phyloP scores from a whole-genome alignment of 768 basidiomycete genomes.

The Kwoniella dendrophila region DNA sequence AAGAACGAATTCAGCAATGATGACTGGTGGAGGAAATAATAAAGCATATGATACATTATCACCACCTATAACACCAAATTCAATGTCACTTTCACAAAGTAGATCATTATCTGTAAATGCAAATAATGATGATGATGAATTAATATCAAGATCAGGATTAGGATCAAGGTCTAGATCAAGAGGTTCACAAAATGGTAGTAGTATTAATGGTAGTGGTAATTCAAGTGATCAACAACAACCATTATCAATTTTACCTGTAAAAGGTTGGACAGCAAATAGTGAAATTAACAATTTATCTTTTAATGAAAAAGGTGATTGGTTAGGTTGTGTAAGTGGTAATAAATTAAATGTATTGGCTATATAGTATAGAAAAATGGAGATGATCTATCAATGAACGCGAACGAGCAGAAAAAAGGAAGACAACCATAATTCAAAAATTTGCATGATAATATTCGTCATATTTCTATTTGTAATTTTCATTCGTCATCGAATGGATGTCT shows the following conservation, averaged over 20 bases:
- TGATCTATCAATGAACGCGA: not conserved
- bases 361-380: constrained; percentile 18
- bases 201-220: not conserved
- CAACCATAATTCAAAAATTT: too few species aligned
- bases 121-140: too few species aligned
- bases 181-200: not conserved
- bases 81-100: not conserved
- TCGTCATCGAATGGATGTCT: too few species aligned
- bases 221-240: too few species aligned
- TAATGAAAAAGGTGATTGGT: constrained; percentile 45
- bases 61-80: constrained; percentile 30
- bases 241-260: constrained; percentile 37
- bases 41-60: constrained; percentile 26
- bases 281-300: constrained; percentile 54
- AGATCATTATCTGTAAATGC: not conserved
- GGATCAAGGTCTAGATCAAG: not conserved
- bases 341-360: constrained; percentile 48
- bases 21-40: too few species aligned
- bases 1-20: constrained; percentile 20
- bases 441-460: too few species aligned
- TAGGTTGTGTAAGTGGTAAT: constrained; percentile 51
- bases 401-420: too few species aligned
- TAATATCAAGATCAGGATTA: too few species aligned
- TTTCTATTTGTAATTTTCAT: too few species aligned
- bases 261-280: constrained; percentile 42